These are phyloP conservation scores for Scenedesmus sp. DNA, from an alignment of 163 green algal species.

Conservation along the genomic window DNA sequence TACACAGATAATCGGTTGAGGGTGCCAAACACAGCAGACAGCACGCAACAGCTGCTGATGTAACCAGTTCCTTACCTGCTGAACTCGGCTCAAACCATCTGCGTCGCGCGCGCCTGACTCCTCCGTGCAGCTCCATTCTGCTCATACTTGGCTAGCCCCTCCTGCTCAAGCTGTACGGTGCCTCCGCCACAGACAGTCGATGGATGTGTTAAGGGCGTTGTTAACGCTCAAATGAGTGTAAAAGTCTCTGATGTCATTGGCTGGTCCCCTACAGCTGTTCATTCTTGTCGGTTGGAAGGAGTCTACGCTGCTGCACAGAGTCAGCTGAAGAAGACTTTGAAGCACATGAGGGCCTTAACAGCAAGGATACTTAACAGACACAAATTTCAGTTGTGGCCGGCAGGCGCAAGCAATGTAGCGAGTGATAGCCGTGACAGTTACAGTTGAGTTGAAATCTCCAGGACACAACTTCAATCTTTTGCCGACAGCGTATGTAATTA, in stretches of 20 bases:
- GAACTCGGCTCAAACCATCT: neutral
- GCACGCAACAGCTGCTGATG: neutral
- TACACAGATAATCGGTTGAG: neutral
- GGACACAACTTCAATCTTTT: too few relatives aligned
- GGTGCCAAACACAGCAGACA: neutral
- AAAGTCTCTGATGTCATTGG: neutral
- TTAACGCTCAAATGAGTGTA: too few relatives aligned
- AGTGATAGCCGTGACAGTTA: too few relatives aligned
- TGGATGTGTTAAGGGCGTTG: neutral
- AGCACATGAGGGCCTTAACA: neutral
- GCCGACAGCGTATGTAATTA: too few relatives aligned
- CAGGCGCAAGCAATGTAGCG: too few relatives aligned
- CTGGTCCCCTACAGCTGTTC: neutral
- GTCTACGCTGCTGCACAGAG: neutral
- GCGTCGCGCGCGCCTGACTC: neutral
- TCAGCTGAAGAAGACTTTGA: neutral
- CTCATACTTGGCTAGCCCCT: neutral
- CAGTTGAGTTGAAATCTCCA: too few relatives aligned
- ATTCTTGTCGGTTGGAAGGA: neutral
- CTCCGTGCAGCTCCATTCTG: neutral
- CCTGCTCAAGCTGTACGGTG: neutral
- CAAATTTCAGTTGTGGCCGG: too few relatives aligned
- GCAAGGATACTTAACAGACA: too few relatives aligned
- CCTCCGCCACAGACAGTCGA: neutral
- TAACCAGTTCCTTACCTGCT: neutral